Conservation (phyloP, 805 yeast genomes). For the Ogataea pignaliae region DNA sequence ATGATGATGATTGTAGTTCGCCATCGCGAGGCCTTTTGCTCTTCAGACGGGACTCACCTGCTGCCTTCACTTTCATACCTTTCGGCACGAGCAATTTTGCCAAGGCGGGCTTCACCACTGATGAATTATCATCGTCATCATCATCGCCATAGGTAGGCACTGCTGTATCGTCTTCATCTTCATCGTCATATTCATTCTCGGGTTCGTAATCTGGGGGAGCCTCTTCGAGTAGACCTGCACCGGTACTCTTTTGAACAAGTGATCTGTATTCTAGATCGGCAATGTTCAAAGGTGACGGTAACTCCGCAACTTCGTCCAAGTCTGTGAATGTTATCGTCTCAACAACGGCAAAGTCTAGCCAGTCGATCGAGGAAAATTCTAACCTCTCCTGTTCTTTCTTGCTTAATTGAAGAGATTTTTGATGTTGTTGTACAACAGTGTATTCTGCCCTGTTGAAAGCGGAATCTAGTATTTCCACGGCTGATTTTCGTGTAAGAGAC, state of each 20-base stretch:
- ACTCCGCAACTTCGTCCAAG: constrained; percentile 52
- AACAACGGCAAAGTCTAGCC: constrained; percentile 79
- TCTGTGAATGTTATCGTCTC: constrained; percentile 65
- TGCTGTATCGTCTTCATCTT: constrained; percentile 9
- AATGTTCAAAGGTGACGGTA: constrained; percentile 50
- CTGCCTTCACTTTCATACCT: constrained; percentile 63
- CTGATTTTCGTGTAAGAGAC: constrained; percentile 11
- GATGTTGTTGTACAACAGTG: constrained; percentile 34
- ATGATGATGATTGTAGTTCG: constrained; percentile 3
- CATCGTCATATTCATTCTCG: constrained; percentile 5
- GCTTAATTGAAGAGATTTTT: constrained; percentile 27
- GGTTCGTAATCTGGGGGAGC: constrained; percentile 37
- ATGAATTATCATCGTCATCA: neutral
- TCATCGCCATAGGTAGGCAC: constrained; percentile 7
- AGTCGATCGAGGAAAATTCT: constrained; percentile 73
- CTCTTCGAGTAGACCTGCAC: constrained; percentile 27
- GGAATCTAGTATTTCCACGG: constrained; percentile 35
- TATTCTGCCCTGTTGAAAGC: constrained; percentile 57
- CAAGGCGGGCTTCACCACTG: no score
- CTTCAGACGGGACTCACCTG: constrained; percentile 63
- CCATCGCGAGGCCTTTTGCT: constrained; percentile 9
- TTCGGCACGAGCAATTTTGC: constrained; percentile 20
- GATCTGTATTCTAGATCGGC: constrained; percentile 60
- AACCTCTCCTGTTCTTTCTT: constrained; percentile 36
- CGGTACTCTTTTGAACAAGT: constrained; percentile 44